These are phyloP conservation scores for Colletotrichum sp. DNA, from an alignment of 2,329 filamentous ascomycete species.

Conservation along the genomic window DNA sequence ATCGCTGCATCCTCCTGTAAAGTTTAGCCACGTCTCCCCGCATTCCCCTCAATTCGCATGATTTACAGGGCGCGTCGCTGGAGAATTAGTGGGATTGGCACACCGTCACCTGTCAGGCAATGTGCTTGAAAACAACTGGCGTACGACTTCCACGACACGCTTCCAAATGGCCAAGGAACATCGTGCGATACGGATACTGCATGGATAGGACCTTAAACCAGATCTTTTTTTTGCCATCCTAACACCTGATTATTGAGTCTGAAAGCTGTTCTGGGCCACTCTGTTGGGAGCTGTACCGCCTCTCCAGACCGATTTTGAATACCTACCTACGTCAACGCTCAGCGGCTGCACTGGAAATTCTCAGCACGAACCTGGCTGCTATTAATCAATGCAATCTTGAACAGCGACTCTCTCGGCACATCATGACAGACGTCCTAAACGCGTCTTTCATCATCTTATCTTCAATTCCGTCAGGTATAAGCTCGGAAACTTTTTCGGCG, in stretches of 20 bases:
- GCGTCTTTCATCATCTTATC: neutral
- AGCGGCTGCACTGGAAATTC: neutral
- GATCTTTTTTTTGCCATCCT: rapidly evolving
- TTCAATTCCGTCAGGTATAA: neutral
- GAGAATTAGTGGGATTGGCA: neutral
- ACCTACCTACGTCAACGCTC: neutral
- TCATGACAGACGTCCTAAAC: neutral
- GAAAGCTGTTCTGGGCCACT: neutral
- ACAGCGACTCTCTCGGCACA: neutral
- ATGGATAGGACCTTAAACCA: rapidly evolving
- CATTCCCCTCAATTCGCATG: neutral
- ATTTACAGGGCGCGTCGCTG: neutral
- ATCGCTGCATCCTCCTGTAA: neutral
- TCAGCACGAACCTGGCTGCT: neutral
- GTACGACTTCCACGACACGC: neutral
- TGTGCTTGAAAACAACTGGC: neutral
- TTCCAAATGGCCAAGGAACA: neutral
- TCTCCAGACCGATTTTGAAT: neutral
- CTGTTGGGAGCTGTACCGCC: neutral
- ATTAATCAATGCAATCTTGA: neutral
- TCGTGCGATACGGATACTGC: neutral
- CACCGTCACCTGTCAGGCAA: neutral
- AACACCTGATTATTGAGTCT: neutral
- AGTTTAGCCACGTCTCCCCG: neutral
- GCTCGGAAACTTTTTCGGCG: neutral